Evolutionary conservation across 2,329 filamentous ascomycete species (phyloP).

Genomic region (Aulographum hederae): DNA sequence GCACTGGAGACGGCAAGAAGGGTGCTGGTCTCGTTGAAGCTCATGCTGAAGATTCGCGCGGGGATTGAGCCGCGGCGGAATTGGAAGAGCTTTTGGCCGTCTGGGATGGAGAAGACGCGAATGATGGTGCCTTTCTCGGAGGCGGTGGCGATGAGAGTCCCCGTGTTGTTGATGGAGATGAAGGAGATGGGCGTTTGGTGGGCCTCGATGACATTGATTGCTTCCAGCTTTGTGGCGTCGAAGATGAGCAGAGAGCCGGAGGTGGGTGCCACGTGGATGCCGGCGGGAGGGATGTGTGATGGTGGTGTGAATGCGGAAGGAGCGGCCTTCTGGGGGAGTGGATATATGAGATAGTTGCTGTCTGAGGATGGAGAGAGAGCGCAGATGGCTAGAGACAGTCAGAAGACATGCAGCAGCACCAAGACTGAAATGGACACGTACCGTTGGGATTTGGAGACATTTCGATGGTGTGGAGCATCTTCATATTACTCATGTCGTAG

Average conservation of each 20-base stretch:
- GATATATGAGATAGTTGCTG: conserved; percentile 89
- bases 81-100: conserved; percentile 84
- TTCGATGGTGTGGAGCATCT: conserved; percentile 74
- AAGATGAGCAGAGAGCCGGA: conserved; percentile 88
- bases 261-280: conserved; percentile 60
- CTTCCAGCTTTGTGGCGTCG: conserved; percentile 74
- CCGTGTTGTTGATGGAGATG: conserved; percentile 82
- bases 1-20: conserved; percentile 89
- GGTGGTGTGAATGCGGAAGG: conserved; percentile 39
- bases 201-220: conserved; percentile 87
- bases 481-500: conserved; percentile 99
- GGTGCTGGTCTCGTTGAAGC: conserved; percentile 87
- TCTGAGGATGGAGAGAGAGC: conserved; percentile 87
- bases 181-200: conserved; percentile 82
- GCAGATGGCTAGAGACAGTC: conserved; percentile 47
- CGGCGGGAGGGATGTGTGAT: conserved; percentile 63
- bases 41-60: conserved; percentile 95
- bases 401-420: neutral
- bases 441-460: conserved; percentile 81
- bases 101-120: conserved; percentile 81
- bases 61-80: conserved; percentile 93
- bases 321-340: conserved; percentile 50
- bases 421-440: conserved; percentile 18
- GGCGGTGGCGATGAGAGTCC: conserved; percentile 78
- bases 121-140: conserved; percentile 98